A percentile compares a stretch with the other conserved stretches of the same genome.
These are phyloP conservation scores for Maudiozyma pseudohumilis DNA, from an alignment of 805 yeast species.

Conservation along the genomic window DNA sequence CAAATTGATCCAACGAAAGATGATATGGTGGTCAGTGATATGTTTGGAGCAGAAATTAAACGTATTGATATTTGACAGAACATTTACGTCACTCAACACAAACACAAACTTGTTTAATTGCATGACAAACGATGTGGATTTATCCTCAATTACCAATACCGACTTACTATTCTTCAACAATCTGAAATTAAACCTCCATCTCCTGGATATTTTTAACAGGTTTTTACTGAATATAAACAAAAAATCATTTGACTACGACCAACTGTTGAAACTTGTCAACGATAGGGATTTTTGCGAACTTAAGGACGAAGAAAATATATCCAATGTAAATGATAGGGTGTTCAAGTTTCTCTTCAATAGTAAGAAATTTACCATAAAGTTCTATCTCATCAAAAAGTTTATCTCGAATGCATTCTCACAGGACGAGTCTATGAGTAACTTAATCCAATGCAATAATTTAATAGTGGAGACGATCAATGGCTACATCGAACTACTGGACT, in stretches of 20 bases:
- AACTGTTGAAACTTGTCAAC: slow-evolving; percentile 1
- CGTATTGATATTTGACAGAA: slow-evolving; percentile 22
- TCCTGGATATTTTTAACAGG: slow-evolving; percentile 1
- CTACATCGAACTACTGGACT: slow-evolving; percentile 4
- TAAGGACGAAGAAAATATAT: background rate
- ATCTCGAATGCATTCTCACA: background rate
- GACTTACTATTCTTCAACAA: slow-evolving; percentile 2
- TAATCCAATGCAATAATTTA: slow-evolving; percentile 2
- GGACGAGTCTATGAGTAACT: background rate
- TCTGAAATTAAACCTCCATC: slow-evolving; percentile 1
- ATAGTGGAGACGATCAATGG: slow-evolving; percentile 2
- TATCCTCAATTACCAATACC: slow-evolving; percentile 2
- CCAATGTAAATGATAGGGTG: slow-evolving; percentile 2
- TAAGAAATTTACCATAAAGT: slow-evolving; percentile 3
- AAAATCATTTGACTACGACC: slow-evolving; percentile 1
- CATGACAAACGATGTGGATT: slow-evolving; percentile 3
- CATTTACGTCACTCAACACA: slow-evolving; percentile 1
- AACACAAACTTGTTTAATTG: slow-evolving; percentile 2
- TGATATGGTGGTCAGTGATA: slow-evolving; percentile 62
- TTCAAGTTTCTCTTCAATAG: slow-evolving; percentile 1
- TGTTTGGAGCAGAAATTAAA: slow-evolving; percentile 56
- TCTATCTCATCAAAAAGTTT: slow-evolving; percentile 4
- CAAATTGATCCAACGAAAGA: slow-evolving; percentile 37
- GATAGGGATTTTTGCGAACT: background rate
- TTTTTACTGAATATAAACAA: background rate